These are phyloP conservation scores for Sporobolomyces pararoseus DNA, from an alignment of 768 basidiomycete genomes.

Conservation along the genomic window DNA sequence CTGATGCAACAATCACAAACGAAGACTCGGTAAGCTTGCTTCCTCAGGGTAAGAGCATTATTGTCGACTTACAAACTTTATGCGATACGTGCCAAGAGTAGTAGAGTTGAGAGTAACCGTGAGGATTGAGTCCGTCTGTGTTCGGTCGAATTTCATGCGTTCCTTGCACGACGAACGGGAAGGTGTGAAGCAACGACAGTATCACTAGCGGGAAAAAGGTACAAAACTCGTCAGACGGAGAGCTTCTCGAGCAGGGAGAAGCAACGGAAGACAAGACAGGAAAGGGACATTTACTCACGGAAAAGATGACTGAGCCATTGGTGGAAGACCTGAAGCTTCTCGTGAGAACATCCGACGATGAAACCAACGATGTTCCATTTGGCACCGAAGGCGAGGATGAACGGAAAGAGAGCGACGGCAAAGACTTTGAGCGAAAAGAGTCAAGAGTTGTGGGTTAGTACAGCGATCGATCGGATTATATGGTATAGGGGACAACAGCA, in stretches of 20 bases:
- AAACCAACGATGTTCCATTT: conserved; percentile 45
- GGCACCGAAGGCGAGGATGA: conserved; percentile 45
- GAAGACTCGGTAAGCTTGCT: no score
- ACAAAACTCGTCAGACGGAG: no score
- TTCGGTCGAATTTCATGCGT: conserved; percentile 39
- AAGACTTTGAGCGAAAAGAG: conserved; percentile 9
- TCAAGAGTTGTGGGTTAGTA: no score
- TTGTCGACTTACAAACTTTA: conserved; percentile 28
- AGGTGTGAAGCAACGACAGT: conserved; percentile 41
- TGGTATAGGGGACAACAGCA: no score
- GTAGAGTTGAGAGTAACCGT: conserved; percentile 33
- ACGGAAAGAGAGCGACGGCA: conserved; percentile 43
- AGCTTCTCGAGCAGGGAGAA: neutral
- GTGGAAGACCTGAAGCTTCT: conserved; percentile 47
- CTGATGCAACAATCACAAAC: no score
- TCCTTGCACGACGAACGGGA: conserved; percentile 43
- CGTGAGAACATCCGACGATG: conserved; percentile 47
- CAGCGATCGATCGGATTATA: no score
- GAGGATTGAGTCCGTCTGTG: conserved; percentile 35
- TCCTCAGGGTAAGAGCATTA: no score
- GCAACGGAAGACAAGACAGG: no score
- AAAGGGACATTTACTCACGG: conserved; percentile 18
- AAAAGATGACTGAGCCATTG: conserved; percentile 43
- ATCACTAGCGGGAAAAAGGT: conserved; percentile 18
- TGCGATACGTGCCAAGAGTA: conserved; percentile 38